Evolutionary conservation across 208 protist species (phyloP), one percentile per base, ranked within the genome.

Genomic region (Porcisia hertigi): DNA sequence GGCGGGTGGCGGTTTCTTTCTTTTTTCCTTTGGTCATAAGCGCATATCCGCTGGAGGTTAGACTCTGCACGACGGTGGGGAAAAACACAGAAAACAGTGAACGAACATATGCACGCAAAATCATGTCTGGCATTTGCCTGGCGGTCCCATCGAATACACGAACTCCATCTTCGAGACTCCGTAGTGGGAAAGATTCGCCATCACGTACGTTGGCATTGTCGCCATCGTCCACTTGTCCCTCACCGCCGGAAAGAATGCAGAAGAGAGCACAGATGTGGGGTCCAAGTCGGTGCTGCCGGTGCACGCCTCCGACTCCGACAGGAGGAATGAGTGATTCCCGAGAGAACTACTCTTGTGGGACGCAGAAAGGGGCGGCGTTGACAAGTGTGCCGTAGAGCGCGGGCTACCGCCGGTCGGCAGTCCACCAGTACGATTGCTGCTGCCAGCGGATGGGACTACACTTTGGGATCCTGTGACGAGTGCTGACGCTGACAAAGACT

Each of bases 101-200:
- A 34, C 45, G 16, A 23, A 41, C 39, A 34, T 5, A 53, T 8
- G 53, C 45, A 55, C 45, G 36, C 16, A 45, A 4, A 64, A 6
- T 34, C 55, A 30, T 47, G 64, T n/a, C 5, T n/a, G 36, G 55
- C 20, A 75, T 66, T 81, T 81, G 8, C 63, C 9, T 23, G 45
- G n/a, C 5, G 69, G 73, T 3, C 64, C 34, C 78, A 77, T 82
- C 8, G 57, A 41, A 53, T 82, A 82, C 55, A 86, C 82, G 49
- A 86, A 75, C 64, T 88, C 88, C 80, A 92, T 80, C 18, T 69
- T 73, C 47, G 81, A 90, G 55, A 89, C 79, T 12, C 88, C 88
- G 57, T 81, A 84, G 75, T 89, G 84, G 16, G 88, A 82, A 30
- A 87, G 60, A 59, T 85, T 86, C 0, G 69, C 64, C 39, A 90